Percentiles rank a stretch among this genome's conserved stretches.
Conservation (phyloP, 345 rosid species). For the Ceriops tagal region DNA sequence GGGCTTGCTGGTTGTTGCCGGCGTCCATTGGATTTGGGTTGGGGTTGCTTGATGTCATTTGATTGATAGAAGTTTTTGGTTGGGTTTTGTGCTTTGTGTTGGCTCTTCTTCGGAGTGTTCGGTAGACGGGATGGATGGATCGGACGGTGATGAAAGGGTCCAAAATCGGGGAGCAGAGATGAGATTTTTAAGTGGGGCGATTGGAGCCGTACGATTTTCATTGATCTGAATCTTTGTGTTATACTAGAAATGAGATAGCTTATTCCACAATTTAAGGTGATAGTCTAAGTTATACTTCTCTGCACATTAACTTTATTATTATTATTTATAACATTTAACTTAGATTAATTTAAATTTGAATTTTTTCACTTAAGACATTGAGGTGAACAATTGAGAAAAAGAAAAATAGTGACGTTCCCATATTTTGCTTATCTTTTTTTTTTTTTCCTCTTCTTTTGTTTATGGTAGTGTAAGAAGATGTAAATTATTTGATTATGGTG, state of each 20-base stretch:
- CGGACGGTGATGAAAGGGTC: conserved; percentile 13
- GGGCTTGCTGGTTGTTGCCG: conserved; percentile 37
- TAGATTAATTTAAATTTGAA: no score
- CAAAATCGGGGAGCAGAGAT: conserved; percentile 3
- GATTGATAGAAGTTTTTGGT: not conserved
- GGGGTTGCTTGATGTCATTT: not conserved
- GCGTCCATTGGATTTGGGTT: conserved; percentile 18
- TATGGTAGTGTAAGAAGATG: no score
- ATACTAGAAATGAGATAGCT: no score
- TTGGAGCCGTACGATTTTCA: conserved; percentile 11
- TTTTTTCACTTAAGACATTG: no score
- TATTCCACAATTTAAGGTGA: no score
- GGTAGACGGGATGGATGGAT: not conserved
- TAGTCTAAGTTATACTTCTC: no score
- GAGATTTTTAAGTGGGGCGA: not conserved
- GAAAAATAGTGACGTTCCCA: not conserved
- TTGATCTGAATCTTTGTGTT: not conserved
- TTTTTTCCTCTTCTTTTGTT: not conserved
- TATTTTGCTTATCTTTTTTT: not conserved
- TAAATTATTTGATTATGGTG: no score
- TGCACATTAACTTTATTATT: no score
- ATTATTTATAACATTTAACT: no score
- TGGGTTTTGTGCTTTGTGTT: no score
- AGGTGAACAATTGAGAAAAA: no score
- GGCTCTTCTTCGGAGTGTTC: not conserved